Evolutionary conservation across 139 green algal genomes (phyloP).

Genomic region (Deuterostichococcus epilithicus): DNA sequence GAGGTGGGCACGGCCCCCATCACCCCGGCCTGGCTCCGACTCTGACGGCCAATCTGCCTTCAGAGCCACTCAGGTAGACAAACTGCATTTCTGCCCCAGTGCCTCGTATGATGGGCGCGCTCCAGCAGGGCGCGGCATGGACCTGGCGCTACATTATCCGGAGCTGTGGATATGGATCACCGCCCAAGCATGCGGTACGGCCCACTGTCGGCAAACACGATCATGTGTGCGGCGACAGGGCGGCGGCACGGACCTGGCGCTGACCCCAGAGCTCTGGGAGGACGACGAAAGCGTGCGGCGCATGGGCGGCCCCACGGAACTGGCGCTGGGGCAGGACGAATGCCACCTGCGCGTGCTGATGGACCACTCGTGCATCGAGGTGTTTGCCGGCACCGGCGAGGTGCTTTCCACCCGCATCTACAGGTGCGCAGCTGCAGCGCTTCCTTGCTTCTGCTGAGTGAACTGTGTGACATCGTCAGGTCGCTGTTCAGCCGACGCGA

Average conservation of each 20-base stretch:
- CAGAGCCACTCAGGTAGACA: not conserved
- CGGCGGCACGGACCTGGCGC: not conserved
- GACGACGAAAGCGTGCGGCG: slow-evolving; percentile 17
- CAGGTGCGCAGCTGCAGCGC: slow-evolving; percentile 4
- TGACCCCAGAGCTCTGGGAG: not conserved
- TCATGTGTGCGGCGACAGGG: slow-evolving; percentile 6
- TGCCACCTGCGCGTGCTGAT: slow-evolving; percentile 65
- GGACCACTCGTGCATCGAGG: slow-evolving; percentile 71
- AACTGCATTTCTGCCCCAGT: not conserved
- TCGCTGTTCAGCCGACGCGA: not conserved
- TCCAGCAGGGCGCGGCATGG: too few species aligned
- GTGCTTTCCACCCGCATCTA: slow-evolving; percentile 76
- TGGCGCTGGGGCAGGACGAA: slow-evolving; percentile 13
- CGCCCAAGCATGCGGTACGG: too few species aligned
- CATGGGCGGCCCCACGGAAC: slow-evolving; percentile 54
- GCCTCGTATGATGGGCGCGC: too few species aligned
- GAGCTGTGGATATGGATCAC: too few species aligned
- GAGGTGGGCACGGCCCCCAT: too few species aligned
- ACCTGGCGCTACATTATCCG: too few species aligned
- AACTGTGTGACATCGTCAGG: not conserved
- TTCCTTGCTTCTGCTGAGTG: not conserved
- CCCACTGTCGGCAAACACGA: too few species aligned
- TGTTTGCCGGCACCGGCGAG: slow-evolving; percentile 43
- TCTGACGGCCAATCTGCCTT: too few species aligned
- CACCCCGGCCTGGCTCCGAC: too few species aligned